A percentile compares a stretch with the other conserved stretches of the same genome.
phyloP scores from a whole-genome alignment of 2,329 filamentous ascomycete genomes.

The Drechslerella stenobrocha region DNA sequence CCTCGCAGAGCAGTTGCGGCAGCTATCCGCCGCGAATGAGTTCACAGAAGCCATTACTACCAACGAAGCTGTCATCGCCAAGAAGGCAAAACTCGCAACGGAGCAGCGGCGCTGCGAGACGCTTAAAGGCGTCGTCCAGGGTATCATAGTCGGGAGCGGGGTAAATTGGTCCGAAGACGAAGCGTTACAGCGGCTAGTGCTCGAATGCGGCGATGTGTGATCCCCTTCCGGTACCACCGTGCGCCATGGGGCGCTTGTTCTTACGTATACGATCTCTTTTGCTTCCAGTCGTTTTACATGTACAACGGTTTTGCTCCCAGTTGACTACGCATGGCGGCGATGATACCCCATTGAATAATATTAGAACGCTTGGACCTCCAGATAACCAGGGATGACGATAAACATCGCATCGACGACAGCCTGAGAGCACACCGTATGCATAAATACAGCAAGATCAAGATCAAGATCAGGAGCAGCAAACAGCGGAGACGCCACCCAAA shows the following conservation, averaged over 20 bases:
- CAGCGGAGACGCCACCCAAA: too few relatives aligned
- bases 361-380: too few relatives aligned
- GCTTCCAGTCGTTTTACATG: not conserved
- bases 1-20: constrained; percentile 25
- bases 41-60: constrained; percentile 35
- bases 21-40: constrained; percentile 28
- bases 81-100: constrained; percentile 65
- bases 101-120: constrained; percentile 71
- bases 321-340: not conserved
- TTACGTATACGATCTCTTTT: not conserved
- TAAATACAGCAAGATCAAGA: too few relatives aligned
- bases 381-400: too few relatives aligned
- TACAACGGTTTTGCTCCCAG: too few relatives aligned
- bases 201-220: constrained; percentile 58
- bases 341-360: constrained; percentile 1
- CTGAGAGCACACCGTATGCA: too few relatives aligned
- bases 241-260: too few relatives aligned
- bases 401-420: too few relatives aligned
- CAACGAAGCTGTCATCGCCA: constrained; percentile 46
- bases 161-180: constrained; percentile 77
- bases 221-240: not conserved
- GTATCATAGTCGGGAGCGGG: constrained; percentile 77
- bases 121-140: constrained; percentile 77
- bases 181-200: constrained; percentile 69
- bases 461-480: too few relatives aligned